Conservation (phyloP, 2,329 filamentous ascomycete species). For the Penicillium sp. region DNA sequence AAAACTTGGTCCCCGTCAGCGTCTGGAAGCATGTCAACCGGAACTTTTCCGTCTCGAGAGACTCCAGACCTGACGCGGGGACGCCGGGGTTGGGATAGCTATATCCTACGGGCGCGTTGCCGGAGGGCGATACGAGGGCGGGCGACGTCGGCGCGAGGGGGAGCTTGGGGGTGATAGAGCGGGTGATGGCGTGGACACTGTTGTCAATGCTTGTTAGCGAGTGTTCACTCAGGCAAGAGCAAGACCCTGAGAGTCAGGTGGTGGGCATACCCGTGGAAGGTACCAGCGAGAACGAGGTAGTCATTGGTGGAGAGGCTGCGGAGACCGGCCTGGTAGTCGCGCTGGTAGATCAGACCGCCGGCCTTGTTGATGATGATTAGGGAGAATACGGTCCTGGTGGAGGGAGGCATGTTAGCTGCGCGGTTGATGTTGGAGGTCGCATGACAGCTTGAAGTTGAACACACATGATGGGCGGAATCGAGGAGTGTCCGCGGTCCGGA, state of each 20-base stretch:
- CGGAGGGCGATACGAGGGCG: conserved; percentile 21
- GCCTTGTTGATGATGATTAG: conserved; percentile 99
- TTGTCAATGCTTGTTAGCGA: neutral
- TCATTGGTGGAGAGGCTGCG: conserved; percentile 92
- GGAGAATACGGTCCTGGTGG: conserved; percentile 83
- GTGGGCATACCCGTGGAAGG: conserved; percentile 78
- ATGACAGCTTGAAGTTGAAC: conserved; percentile 2
- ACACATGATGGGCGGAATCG: conserved; percentile 22
- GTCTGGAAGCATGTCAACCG: conserved; percentile 96
- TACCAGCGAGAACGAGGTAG: conserved; percentile 93
- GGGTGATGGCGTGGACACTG: conserved; percentile 66
- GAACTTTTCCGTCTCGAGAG: conserved; percentile 92
- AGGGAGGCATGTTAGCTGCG: conserved; percentile 10
- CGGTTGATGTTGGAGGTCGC: neutral
- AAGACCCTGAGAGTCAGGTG: too few species aligned
- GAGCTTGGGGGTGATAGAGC: conserved; percentile 52
- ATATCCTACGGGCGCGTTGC: conserved; percentile 24
- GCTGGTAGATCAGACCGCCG: conserved; percentile 93
- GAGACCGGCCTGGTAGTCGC: conserved; percentile 83
- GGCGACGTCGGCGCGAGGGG: conserved; percentile 38
- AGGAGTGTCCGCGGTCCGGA: conserved; percentile 4
- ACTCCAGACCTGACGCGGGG: conserved; percentile 71
- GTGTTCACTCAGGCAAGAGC: neutral
- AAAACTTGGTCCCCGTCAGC: conserved; percentile 89
- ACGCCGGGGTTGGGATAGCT: conserved; percentile 35